Percentiles rank a stretch among this genome's conserved stretches.
phyloP scores from a whole-genome alignment of 148 eudicot genomes.

The Fagopyrum tataricum region DNA sequence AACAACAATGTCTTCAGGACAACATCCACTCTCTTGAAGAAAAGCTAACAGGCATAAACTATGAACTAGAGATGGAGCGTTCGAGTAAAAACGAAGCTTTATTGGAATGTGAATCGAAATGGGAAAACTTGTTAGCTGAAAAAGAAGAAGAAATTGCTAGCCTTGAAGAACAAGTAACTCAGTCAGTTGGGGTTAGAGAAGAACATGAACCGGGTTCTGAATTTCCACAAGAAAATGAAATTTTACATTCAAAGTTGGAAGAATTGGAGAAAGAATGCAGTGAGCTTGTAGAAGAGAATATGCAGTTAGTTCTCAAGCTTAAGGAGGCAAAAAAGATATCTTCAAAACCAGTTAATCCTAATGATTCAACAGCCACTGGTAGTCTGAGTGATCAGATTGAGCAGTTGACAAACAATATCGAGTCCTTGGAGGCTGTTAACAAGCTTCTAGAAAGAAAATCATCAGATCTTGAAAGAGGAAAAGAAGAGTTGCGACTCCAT shows the following conservation, averaged over 20 bases:
- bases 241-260: conserved; percentile 43
- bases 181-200: conserved; percentile 17
- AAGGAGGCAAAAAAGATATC: conserved; percentile 36
- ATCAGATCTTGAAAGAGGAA: conserved; percentile 42
- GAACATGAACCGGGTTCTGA: conserved; percentile 19
- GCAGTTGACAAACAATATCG: conserved; percentile 26
- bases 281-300: conserved; percentile 77
- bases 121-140: conserved; percentile 33
- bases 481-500: conserved; percentile 38
- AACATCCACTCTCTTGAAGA: conserved; percentile 35
- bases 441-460: conserved; percentile 38
- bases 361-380: conserved; percentile 24
- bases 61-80: conserved; percentile 34
- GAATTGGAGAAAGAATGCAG: conserved; percentile 69
- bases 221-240: conserved; percentile 37
- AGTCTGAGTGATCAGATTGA: conserved; percentile 18
- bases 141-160: conserved; percentile 57
- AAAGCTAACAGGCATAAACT: conserved; percentile 32
- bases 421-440: conserved; percentile 41
- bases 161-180: conserved; percentile 40
- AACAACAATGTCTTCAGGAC: conserved; percentile 44
- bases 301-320: conserved; percentile 61
- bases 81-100: conserved; percentile 22
- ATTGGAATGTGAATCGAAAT: conserved; percentile 40
- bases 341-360: conserved; percentile 17